Conservation (phyloP, 257 asterid genomes). For the Nicotiana tabacum region DNA sequence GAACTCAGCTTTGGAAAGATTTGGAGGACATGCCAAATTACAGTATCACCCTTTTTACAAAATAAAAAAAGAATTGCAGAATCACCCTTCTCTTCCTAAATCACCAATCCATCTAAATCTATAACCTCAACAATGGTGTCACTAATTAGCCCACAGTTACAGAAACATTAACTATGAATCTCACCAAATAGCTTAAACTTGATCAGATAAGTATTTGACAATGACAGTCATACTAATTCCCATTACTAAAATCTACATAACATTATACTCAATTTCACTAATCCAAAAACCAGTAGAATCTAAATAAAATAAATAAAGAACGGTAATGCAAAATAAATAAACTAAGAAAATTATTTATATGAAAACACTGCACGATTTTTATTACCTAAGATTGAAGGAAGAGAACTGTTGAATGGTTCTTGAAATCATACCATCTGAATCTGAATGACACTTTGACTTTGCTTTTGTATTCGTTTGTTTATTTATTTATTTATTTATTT, state of each 20-base stretch:
- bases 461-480: not conserved
- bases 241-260: not conserved
- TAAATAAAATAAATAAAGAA: not conserved
- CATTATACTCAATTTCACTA: not conserved
- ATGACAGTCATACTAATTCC: not conserved
- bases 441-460: not conserved
- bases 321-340: not conserved
- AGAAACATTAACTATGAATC: not conserved
- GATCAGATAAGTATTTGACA: not conserved
- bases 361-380: not conserved
- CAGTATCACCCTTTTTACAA: not conserved
- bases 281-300: not conserved
- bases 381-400: not conserved
- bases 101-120: not conserved
- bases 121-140: not conserved
- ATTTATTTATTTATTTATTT: not conserved
- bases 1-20: not conserved
- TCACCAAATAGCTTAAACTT: not conserved
- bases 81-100: not conserved
- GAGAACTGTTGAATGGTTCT: not conserved
- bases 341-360: not conserved
- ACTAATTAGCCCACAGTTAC: not conserved
- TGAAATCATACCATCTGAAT: constrained; percentile 12
- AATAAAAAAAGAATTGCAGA: not conserved
- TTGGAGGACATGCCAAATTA: not conserved